Conservation (phyloP, 768 basidiomycete genomes). For the Sporobolomyces roseus region DNA sequence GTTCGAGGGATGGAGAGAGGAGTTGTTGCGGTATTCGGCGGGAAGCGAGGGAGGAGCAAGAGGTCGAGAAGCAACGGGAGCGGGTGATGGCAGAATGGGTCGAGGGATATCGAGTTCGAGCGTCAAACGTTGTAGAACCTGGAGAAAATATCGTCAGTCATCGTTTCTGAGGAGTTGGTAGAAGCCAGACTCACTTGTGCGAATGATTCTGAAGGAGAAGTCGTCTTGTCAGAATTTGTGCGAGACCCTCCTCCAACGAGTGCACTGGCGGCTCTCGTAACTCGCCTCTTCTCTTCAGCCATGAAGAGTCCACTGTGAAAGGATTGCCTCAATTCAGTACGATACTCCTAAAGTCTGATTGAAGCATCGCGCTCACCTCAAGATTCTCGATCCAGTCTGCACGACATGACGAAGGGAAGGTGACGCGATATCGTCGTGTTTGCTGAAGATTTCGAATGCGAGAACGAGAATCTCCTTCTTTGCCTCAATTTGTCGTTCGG, state of each 20-base stretch:
- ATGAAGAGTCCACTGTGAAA: slow-evolving; percentile 28
- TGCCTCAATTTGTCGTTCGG: slow-evolving; percentile 21
- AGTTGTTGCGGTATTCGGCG: neutral
- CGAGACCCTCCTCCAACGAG: slow-evolving; percentile 20
- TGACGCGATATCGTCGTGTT: slow-evolving; percentile 5
- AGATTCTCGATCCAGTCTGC: slow-evolving; percentile 21
- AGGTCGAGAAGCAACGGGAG: neutral
- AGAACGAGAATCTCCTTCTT: slow-evolving; percentile 21
- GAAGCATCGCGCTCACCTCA: neutral
- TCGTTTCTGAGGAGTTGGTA: neutral
- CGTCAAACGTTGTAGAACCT: slow-evolving; percentile 25
- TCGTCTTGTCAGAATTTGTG: neutral
- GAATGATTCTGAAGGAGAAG: slow-evolving; percentile 13
- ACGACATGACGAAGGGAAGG: slow-evolving; percentile 22
- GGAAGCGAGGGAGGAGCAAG: neutral
- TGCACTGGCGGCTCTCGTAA: slow-evolving; percentile 17
- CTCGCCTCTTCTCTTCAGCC: slow-evolving; percentile 28
- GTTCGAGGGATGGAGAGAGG: slow-evolving; percentile 6
- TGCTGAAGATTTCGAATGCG: slow-evolving; percentile 27
- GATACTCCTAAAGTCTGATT: too few relatives aligned
- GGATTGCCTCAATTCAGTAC: too few relatives aligned
- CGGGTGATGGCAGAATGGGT: neutral
- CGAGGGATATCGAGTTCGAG: slow-evolving; percentile 17
- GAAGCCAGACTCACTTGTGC: slow-evolving; percentile 5
- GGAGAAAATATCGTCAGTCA: neutral